Conservation (phyloP, 805 yeast genomes). For the Suhomyces pyralidae region DNA sequence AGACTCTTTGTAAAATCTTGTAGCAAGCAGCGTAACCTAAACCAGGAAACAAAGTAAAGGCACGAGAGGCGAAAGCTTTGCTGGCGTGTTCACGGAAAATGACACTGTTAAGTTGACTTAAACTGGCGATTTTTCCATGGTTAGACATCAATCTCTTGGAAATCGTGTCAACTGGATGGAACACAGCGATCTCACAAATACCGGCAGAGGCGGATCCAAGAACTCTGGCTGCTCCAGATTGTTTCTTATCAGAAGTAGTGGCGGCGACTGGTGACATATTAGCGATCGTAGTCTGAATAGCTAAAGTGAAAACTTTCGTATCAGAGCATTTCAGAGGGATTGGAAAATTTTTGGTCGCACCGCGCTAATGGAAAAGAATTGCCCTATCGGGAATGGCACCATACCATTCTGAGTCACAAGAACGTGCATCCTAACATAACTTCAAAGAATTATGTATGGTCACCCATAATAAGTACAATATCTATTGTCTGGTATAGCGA, state of each 20-base stretch:
- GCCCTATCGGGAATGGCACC: background rate
- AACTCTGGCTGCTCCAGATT: slow-evolving; percentile 85
- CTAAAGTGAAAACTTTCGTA: background rate
- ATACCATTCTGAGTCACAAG: background rate
- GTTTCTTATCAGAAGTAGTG: slow-evolving; percentile 62
- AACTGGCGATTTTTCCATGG: slow-evolving; percentile 61
- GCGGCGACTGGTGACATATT: slow-evolving; percentile 31
- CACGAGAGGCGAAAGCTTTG: slow-evolving; percentile 65
- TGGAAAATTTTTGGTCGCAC: slow-evolving; percentile 10
- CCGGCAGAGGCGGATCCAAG: slow-evolving; percentile 99
- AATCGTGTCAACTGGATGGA: slow-evolving; percentile 98
- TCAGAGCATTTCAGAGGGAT: background rate
- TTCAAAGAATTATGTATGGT: background rate
- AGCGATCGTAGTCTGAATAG: background rate
- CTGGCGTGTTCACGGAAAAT: slow-evolving; percentile 80
- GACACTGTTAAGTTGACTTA: slow-evolving; percentile 73
- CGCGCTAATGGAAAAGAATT: slow-evolving; percentile 7
- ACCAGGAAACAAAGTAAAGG: slow-evolving; percentile 92
- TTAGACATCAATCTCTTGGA: slow-evolving; percentile 93
- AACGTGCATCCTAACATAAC: background rate
- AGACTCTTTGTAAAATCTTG: slow-evolving; percentile 94
- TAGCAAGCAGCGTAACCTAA: slow-evolving; percentile 97
- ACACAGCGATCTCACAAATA: slow-evolving; percentile 90
- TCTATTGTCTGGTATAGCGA: background rate
- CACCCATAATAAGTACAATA: background rate